Evolutionary conservation across 2,329 filamentous ascomycete genomes (phyloP).

Genomic region (Zymoseptoria crescenta): DNA sequence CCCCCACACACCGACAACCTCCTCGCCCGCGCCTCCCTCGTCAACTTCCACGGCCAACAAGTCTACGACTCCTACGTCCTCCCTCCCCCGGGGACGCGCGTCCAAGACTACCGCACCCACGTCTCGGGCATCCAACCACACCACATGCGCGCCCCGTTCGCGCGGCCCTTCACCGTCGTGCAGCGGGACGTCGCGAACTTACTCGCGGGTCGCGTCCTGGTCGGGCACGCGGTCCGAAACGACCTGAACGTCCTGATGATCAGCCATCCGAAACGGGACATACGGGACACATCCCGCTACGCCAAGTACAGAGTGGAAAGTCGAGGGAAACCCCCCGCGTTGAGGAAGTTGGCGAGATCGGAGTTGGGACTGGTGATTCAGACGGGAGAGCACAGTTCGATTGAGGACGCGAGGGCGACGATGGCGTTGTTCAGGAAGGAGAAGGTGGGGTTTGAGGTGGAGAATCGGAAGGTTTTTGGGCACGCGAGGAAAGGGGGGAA

Average conservation of each 20-base stretch:
- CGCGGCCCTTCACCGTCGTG: slow-evolving; percentile 61
- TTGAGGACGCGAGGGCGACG: slow-evolving; percentile 75
- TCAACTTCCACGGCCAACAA: slow-evolving; percentile 88
- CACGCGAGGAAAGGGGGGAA: slow-evolving; percentile 19
- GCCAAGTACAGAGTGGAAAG: slow-evolving; percentile 63
- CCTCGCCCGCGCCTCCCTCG: slow-evolving; percentile 78
- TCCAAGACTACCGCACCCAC: slow-evolving; percentile 84
- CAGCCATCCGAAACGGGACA: slow-evolving; percentile 68
- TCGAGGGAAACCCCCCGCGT: slow-evolving; percentile 60
- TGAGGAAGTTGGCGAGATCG: slow-evolving; percentile 53
- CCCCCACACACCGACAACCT: slow-evolving; percentile 61
- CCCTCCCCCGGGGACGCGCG: slow-evolving; percentile 53
- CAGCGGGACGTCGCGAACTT: slow-evolving; percentile 64
- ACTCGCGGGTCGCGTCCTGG: slow-evolving; percentile 61
- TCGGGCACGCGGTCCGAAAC: slow-evolving; percentile 79
- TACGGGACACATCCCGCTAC: slow-evolving; percentile 77
- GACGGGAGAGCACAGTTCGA: slow-evolving; percentile 51
- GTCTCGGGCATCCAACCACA: slow-evolving; percentile 74
- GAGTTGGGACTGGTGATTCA: slow-evolving; percentile 54
- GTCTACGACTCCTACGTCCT: slow-evolving; percentile 90
- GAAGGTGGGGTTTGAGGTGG: slow-evolving; percentile 77
- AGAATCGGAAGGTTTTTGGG: slow-evolving; percentile 61
- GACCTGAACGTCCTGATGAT: slow-evolving; percentile 67
- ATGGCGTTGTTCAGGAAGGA: slow-evolving; percentile 82
- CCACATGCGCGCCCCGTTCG: slow-evolving; percentile 53